Evolutionary conservation across 2,329 filamentous ascomycete species (phyloP).

Genomic region (Phoma sp.): DNA sequence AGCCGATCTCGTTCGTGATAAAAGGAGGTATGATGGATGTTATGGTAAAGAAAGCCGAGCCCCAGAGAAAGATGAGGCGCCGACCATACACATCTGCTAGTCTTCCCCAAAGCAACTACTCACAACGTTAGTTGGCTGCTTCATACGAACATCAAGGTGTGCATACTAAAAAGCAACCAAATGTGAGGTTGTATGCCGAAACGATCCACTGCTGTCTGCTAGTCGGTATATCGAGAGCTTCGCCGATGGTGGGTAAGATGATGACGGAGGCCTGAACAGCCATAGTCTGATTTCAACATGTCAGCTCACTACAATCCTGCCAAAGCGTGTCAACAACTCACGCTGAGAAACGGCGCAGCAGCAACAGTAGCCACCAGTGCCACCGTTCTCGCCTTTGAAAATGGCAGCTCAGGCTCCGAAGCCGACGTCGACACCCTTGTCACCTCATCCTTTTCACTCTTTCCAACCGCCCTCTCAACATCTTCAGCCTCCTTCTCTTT

Average conservation of each 20-base stretch:
- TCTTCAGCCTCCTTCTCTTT: slow-evolving; percentile 8
- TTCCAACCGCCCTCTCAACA: background rate
- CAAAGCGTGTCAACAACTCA: slow-evolving; percentile 19
- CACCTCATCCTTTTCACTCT: slow-evolving; percentile 15
- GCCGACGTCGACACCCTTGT: slow-evolving; percentile 8
- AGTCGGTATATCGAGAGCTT: slow-evolving; percentile 63
- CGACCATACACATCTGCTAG: slow-evolving; percentile 72
- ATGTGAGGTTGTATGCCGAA: slow-evolving; percentile 69
- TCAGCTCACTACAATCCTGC: too few species aligned
- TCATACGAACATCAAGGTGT: background rate
- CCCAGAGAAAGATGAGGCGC: slow-evolving; percentile 68
- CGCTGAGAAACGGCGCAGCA: slow-evolving; percentile 42
- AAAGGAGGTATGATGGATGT: slow-evolving; percentile 68
- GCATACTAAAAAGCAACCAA: slow-evolving; percentile 66
- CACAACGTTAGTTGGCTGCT: background rate
- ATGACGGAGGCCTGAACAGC: slow-evolving; percentile 67
- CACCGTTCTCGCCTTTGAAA: slow-evolving; percentile 40
- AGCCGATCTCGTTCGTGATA: slow-evolving; percentile 69
- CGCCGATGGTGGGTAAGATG: slow-evolving; percentile 67
- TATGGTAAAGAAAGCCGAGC: slow-evolving; percentile 67
- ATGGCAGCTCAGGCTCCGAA: slow-evolving; percentile 27
- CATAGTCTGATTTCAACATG: slow-evolving; percentile 52
- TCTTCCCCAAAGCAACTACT: slow-evolving; percentile 66
- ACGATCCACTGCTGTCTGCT: slow-evolving; percentile 70
- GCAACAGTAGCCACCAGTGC: slow-evolving; percentile 38